Base-by-base conservation (phyloP, 768 basidiomycete species). In the Daedaleopsis sinensis region DNA sequence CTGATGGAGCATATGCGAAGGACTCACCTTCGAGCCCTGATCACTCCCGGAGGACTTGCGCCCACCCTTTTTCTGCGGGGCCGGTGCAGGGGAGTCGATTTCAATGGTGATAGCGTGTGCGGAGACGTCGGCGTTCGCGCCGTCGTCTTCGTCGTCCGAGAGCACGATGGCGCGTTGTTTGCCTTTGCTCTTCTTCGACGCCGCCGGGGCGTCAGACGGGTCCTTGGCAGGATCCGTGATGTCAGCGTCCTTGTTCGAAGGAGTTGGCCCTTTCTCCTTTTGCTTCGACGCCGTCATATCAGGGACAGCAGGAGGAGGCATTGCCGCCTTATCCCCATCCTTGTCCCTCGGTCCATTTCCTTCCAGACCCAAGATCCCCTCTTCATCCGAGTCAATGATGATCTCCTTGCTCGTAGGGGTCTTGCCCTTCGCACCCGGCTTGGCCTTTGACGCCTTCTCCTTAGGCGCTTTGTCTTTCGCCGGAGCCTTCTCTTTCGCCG, bases 81-180 rank as follows among this genome's bases (percentile, higher is more conserved):
- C 51, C 8, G 52, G 48, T 12, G 37, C 42, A 37, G 65, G 65
- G 1, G 68, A 58, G 21, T 59, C 52, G 13, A 51, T n/a, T 27
- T 55, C 39, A 37, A 23, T 49, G 21, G 50, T 38, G 23, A 62
- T 23, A 42, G 35, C 55, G 21, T 61, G 51, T 10, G 62, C 59
- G 1, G 58, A 64, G 10, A 59, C 37, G 44, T 64, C 62, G 13
- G 57, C 55, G 37, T 54, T 61, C 9, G 47, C 48, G 49, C 56
- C 58, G 9, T 48, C 66, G 27, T 68, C 67, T 23, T 70, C 69
- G 13, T 65, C 65, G 44, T 72, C 71, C 3, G 68, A 69, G 13
- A 58, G 50, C 15, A 65, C 54, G 13, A 66, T 57, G 5, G 64
- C 63, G 15, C 70, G 65, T 52, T 61, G 63, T 63, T 71, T 71